Base-by-base conservation (phyloP, 1,284 basidiomycete species). In the Ustilago sp. region DNA sequence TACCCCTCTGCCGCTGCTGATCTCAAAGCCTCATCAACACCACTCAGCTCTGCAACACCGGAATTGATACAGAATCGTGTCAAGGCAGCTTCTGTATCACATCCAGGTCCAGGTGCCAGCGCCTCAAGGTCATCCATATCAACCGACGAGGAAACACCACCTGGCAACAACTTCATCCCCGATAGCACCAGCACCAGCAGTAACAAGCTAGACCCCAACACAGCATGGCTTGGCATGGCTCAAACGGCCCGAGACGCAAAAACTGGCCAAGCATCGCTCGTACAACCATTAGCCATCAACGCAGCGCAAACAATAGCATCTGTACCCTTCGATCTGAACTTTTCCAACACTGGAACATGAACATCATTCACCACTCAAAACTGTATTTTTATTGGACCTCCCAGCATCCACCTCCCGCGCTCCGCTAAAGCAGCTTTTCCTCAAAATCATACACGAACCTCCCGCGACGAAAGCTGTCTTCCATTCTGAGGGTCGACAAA, bases 121-220 rank as follows among this genome's bases (percentile, higher is more conserved):
- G 63, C 57, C 19, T 62, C 74, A 15, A 56, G 53, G 31, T 66
- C 72, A 8, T 57, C 58, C 48, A 45, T 60, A 28, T 76, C 74
- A 45, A 71, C 74, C 4, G 74, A 76, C 17, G 65, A 68, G 47
- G 68, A 76, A 31, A 76, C 64, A 5, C 68, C 68, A 4, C 61
- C 67, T 7, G 23, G 35, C 52, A 54, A 59, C 51, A 36, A 31
- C 9, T 31, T 15, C 11, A 6, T 32, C n/a, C 28, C 48, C 3
- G 48, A 50, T 12, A 50, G 13, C 45, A 48, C 1, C 45, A 31
- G 4, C 45, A 5, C 23, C 45, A 48, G 39, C 39, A 41, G 39
- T 17, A 17, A 13, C 48, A 50, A 50, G 32, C 5, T 60, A 31
- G 56, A 58, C 11, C 11, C 61, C 4, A 48, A 23, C 36, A 39